These are phyloP conservation scores for Aspergillus jensenii DNA, from an alignment of 2,329 filamentous ascomycete species.

Conservation along the genomic window DNA sequence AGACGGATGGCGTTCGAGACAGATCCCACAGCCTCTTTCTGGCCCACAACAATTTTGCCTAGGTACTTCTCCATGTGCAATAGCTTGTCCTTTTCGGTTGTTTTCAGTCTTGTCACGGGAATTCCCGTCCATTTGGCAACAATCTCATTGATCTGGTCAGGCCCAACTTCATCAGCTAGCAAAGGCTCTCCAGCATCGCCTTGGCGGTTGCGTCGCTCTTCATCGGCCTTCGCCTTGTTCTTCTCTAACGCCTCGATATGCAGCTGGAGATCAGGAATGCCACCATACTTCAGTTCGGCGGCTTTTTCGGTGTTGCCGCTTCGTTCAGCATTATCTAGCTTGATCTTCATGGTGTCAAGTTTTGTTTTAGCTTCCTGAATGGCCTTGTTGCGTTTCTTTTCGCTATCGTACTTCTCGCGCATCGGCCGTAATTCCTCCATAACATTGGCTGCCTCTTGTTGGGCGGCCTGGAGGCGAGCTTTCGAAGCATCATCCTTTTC, in stretches of 20 bases:
- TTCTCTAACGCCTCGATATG: slow-evolving; percentile 79
- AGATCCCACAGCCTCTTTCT: slow-evolving; percentile 87
- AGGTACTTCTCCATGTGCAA: slow-evolving; percentile 92
- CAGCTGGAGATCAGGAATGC: slow-evolving; percentile 85
- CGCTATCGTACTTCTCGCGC: slow-evolving; percentile 91
- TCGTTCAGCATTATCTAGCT: slow-evolving; percentile 90
- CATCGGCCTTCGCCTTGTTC: slow-evolving; percentile 77
- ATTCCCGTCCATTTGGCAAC: slow-evolving; percentile 98
- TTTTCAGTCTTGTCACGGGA: slow-evolving; percentile 88
- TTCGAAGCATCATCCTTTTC: slow-evolving; percentile 95
- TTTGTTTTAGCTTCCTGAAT: slow-evolving; percentile 96
- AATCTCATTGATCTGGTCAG: slow-evolving; percentile 98
- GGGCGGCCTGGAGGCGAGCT: slow-evolving; percentile 75
- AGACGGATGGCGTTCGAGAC: slow-evolving; percentile 96
- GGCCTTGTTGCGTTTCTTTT: slow-evolving; percentile 85
- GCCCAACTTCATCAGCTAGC: slow-evolving; percentile 89
- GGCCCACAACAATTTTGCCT: slow-evolving; percentile 81
- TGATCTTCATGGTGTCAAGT: slow-evolving; percentile 85
- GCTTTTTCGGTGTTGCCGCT: slow-evolving; percentile 80
- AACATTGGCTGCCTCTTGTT: slow-evolving; percentile 88
- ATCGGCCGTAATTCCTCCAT: slow-evolving; percentile 89
- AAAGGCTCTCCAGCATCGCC: slow-evolving; percentile 68
- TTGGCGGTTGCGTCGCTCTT: slow-evolving; percentile 54
- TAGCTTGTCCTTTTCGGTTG: slow-evolving; percentile 97
- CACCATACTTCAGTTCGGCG: slow-evolving; percentile 94